Conservation (phyloP, 495 filamentous ascomycete genomes). For the Lichina pygmaea region DNA sequence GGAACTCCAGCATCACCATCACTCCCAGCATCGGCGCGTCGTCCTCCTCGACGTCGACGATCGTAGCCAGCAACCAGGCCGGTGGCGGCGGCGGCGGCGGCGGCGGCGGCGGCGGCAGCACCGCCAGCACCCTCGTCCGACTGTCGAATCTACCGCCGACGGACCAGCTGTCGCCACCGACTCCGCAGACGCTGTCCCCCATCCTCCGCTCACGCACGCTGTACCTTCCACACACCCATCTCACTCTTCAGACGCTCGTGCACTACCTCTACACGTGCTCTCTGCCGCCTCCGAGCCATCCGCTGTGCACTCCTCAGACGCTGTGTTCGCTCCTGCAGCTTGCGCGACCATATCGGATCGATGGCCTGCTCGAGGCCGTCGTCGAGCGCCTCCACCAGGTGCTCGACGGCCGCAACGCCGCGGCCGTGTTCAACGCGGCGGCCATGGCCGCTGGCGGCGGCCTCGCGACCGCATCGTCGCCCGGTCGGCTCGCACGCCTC, state of each 20-base stretch:
- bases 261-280: slow-evolving; percentile 84
- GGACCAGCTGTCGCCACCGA: slow-evolving; percentile 13
- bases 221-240: slow-evolving; percentile 76
- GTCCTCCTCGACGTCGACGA: slow-evolving; percentile 28
- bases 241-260: slow-evolving; percentile 65
- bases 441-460: slow-evolving; percentile 95
- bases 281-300: slow-evolving; percentile 43
- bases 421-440: slow-evolving; percentile 91
- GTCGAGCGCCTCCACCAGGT: slow-evolving; percentile 78
- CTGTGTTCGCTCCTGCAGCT: slow-evolving; percentile 87
- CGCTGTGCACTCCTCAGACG: slow-evolving; percentile 81
- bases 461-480: slow-evolving; percentile 20
- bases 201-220: slow-evolving; percentile 56
- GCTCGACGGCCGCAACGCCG: slow-evolving; percentile 78
- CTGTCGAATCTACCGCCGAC: slow-evolving; percentile 9
- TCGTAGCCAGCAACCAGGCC: slow-evolving; percentile 16
- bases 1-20: slow-evolving; percentile 67
- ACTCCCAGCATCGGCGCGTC: slow-evolving; percentile 36
- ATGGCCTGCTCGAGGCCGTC: slow-evolving; percentile 73
- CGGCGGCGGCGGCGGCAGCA: slow-evolving; percentile 1
- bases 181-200: slow-evolving; percentile 30
- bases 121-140: slow-evolving; percentile 1
- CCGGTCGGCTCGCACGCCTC: neutral
- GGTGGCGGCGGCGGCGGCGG: neutral
- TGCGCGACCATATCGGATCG: slow-evolving; percentile 74